Evolutionary conservation across 176 grass and related monocot species (phyloP), one percentile per base, ranked within the genome.

Genomic region (Miscanthus lutarioriparius): DNA sequence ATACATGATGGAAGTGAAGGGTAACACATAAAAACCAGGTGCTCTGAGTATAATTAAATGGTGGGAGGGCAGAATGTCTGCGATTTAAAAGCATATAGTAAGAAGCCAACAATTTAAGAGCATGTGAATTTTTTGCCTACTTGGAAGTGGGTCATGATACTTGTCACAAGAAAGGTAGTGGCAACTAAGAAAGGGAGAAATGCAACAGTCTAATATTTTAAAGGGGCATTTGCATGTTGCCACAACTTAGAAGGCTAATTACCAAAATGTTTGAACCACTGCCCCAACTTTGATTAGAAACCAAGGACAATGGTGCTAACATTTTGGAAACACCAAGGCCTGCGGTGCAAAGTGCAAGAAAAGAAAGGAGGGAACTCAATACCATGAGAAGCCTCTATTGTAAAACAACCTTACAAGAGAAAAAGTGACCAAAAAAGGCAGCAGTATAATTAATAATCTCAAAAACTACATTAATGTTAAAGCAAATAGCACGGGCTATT

Each of bases 351-450:
- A 58, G 20, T 58, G 54, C 48, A 51, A 1, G 16, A 17, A 58
- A n/a, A n/a, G 2, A 58, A 3, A 6, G 20, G 20, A n/a, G 20
- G 2, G 22, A n/a, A 58, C 19, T n/a, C 22, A 9, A 22, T 56
- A 58, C 9, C 22, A 58, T 58, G 54, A 58, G 54, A 58, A 58
- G 22, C 20, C 16, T 58, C 20, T 58, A 58, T 16, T 67, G 20
- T 44, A 74, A 84, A 79, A 36, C 4, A 32, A 53, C 65, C n/a
- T 77, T 43, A 66, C 67, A 74, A 5, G 15, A 40, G 68, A 26
- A 37, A 37, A 37, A 37, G 36, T 37, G 36, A 37, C 22, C 37
- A 74, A 35, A 20, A 80, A 74, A 75, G 26, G 47, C 20, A 84
- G 30, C 28, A 44, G 14, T 12, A 15, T 10, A 27, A 66, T 64